These are phyloP conservation scores for Ceratobasidium sp. DNA, from an alignment of 1,284 basidiomycete genomes.

Conservation along the genomic window DNA sequence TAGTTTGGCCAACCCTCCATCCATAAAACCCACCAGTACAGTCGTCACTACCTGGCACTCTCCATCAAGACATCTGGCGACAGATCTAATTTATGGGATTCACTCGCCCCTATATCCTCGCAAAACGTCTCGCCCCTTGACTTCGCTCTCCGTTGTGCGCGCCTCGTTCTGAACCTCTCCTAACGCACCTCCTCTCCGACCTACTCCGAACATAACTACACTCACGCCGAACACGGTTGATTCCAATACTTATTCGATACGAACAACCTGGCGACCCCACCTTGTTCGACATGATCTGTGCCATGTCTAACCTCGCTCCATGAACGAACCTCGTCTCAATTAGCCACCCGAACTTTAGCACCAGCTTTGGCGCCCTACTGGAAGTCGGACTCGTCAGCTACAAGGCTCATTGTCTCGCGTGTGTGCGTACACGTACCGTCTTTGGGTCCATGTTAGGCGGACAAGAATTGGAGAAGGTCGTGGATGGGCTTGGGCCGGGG, in stretches of 20 bases:
- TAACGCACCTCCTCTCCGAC: conserved; percentile 23
- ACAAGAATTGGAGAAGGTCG: too few relatives aligned
- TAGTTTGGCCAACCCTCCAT: too few relatives aligned
- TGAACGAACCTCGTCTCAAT: not conserved
- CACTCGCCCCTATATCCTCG: too few relatives aligned
- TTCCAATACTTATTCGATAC: conserved; percentile 61
- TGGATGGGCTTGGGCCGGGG: conserved; percentile 48
- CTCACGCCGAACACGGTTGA: conserved; percentile 59
- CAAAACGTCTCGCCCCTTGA: too few relatives aligned
- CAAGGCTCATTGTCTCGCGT: conserved; percentile 79
- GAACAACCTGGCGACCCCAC: conserved; percentile 49
- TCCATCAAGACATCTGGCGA: too few relatives aligned
- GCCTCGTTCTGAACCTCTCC: conserved; percentile 23
- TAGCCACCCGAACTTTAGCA: not conserved
- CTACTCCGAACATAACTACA: conserved; percentile 15
- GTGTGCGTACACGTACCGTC: conserved; percentile 81
- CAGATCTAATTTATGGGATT: too few relatives aligned
- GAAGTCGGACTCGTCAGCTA: conserved; percentile 52
- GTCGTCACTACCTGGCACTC: too few relatives aligned
- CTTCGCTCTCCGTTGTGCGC: too few relatives aligned
- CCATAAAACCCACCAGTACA: too few relatives aligned
- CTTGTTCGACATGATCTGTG: conserved; percentile 15
- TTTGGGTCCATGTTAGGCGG: conserved; percentile 76
- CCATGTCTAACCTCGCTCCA: conserved; percentile 3
- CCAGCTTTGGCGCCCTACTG: conserved; percentile 15